A percentile compares a stretch with the other conserved stretches of the same genome.
Evolutionary conservation across 164 flowering plant species (phyloP).

Genomic region (Saururus chinensis): DNA sequence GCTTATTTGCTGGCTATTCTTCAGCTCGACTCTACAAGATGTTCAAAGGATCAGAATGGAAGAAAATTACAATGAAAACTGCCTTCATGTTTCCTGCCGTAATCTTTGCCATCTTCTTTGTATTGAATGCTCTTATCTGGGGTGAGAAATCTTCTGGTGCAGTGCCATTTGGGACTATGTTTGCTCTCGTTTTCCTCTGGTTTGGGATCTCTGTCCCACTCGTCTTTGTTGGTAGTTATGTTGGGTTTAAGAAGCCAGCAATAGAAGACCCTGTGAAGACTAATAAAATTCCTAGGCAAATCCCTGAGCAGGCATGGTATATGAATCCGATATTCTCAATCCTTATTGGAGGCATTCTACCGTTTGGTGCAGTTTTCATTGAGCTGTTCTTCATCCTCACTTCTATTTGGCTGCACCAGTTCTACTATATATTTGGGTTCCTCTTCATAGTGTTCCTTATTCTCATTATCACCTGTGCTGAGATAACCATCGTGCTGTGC

Average conservation of each 20-base stretch:
- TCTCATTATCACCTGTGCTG: conserved; percentile 78
- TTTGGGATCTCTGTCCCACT: conserved; percentile 90
- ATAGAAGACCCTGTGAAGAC: conserved; percentile 83
- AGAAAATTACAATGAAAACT: conserved; percentile 61
- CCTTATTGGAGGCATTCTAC: conserved; percentile 81
- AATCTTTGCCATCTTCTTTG: conserved; percentile 52
- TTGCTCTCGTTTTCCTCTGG: conserved; percentile 71
- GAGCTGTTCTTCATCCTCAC: conserved; percentile 91
- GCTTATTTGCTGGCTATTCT: conserved; percentile 76
- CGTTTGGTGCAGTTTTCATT: conserved; percentile 88
- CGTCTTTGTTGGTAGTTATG: conserved; percentile 69
- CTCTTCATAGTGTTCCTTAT: conserved; percentile 83
- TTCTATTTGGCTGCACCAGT: conserved; percentile 89
- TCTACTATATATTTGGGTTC: conserved; percentile 92
- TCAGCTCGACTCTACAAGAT: conserved; percentile 77
- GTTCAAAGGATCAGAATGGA: conserved; percentile 92
- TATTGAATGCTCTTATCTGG: conserved; percentile 77
- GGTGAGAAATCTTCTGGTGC: conserved; percentile 83
- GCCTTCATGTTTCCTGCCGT: conserved; percentile 70
- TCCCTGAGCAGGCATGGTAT: conserved; percentile 88
- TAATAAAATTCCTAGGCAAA: conserved; percentile 80
- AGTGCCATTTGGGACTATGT: conserved; percentile 87
- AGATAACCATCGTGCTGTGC: conserved; percentile 87
- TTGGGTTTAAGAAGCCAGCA: conserved; percentile 73
- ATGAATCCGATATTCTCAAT: conserved; percentile 68